Conservation (phyloP, 1,284 basidiomycete species). For the Bondarzewia mesenterica region DNA sequence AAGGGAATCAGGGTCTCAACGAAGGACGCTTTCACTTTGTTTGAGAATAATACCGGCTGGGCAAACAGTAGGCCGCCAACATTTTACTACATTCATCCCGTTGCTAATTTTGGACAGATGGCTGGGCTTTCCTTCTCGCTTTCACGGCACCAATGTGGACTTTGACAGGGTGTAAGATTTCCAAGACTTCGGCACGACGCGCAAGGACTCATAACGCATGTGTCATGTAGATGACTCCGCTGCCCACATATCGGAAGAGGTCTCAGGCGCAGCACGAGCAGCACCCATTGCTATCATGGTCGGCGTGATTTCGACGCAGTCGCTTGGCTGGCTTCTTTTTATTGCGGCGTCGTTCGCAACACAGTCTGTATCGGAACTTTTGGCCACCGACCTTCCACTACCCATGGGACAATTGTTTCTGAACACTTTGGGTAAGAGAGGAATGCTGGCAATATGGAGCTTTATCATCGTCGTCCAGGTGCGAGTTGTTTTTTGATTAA, state of each 20-base stretch:
- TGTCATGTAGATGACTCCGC: conserved; percentile 56
- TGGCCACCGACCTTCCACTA: conserved; percentile 44
- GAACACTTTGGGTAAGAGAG: conserved; percentile 54
- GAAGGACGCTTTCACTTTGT: conserved; percentile 56
- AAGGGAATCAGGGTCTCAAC: conserved; percentile 55
- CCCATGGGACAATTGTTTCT: conserved; percentile 69
- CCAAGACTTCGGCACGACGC: neutral
- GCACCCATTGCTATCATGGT: conserved; percentile 74
- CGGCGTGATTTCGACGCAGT: conserved; percentile 50
- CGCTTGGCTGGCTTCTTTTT: conserved; percentile 54
- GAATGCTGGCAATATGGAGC: conserved; percentile 66
- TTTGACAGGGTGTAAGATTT: conserved; percentile 55
- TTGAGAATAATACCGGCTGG: conserved; percentile 71
- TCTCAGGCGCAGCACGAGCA: conserved; percentile 53
- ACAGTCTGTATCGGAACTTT: conserved; percentile 43
- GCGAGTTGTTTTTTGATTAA: conserved; percentile 5
- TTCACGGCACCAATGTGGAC: conserved; percentile 77
- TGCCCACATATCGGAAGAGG: conserved; percentile 73
- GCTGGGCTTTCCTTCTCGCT: conserved; percentile 65
- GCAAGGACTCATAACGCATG: neutral
- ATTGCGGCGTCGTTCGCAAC: conserved; percentile 63
- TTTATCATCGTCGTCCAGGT: conserved; percentile 66
- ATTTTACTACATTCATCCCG: neutral
- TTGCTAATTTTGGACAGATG: conserved; percentile 30
- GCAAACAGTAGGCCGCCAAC: conserved; percentile 33